Evolutionary conservation across 2,329 filamentous ascomycete species (phyloP).

Genomic region (Metarhizium humberi): DNA sequence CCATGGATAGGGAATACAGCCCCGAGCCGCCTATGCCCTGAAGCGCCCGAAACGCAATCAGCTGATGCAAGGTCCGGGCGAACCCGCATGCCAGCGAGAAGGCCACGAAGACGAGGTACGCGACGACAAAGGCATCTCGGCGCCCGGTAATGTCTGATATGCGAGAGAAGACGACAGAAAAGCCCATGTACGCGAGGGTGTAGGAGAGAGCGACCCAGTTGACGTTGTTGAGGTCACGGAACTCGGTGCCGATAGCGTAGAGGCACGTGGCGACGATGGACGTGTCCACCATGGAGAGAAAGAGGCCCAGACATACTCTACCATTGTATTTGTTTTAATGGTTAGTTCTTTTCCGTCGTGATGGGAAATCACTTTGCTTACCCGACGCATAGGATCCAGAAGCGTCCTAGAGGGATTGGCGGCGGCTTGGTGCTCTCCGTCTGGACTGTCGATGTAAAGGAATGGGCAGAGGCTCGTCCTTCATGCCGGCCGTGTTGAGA

Average conservation of each 20-base stretch:
- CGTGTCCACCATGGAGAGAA: constrained; percentile 49
- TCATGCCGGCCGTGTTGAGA: neutral
- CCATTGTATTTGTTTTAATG: neutral
- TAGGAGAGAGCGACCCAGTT: constrained; percentile 49
- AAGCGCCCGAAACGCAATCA: constrained; percentile 39
- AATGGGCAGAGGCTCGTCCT: neutral
- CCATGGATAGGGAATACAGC: constrained; percentile 47
- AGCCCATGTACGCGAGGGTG: constrained; percentile 47
- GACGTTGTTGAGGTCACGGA: constrained; percentile 32
- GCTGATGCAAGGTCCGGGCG: constrained; percentile 23
- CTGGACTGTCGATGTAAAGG: neutral
- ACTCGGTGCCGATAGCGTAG: constrained; percentile 44
- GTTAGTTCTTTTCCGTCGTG: neutral
- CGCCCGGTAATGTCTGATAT: constrained; percentile 45
- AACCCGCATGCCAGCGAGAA: constrained; percentile 47
- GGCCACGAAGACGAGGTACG: constrained; percentile 43
- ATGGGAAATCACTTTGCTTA: neutral
- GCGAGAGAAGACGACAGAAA: constrained; percentile 44
- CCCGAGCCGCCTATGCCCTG: constrained; percentile 43
- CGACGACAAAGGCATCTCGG: constrained; percentile 38
- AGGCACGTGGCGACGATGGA: constrained; percentile 52
- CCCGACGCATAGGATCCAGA: neutral
- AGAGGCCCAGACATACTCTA: constrained; percentile 42
- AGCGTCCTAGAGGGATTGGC: neutral
- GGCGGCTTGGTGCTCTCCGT: neutral